Conservation (phyloP, 2,329 filamentous ascomycete genomes). For the Fusarium lyarnte region DNA sequence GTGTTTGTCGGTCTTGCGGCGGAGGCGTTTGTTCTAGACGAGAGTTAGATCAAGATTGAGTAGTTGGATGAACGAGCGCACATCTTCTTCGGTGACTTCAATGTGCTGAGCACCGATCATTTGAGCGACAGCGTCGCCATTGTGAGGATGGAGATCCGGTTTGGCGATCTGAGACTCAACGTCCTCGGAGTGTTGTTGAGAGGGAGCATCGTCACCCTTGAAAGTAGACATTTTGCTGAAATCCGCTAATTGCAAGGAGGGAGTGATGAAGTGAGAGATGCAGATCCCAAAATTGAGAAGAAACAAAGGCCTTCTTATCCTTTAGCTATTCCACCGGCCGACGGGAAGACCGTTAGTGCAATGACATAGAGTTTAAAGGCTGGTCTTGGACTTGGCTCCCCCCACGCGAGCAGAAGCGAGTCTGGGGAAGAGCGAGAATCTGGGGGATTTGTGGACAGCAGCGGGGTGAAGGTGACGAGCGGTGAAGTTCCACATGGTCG, state of each 20-base stretch:
- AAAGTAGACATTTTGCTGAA: neutral
- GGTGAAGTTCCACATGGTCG: neutral
- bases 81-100: constrained; percentile 32
- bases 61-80: neutral
- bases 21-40: constrained; percentile 55
- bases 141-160: neutral
- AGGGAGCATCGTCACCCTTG: constrained; percentile 6
- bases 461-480: neutral
- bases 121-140: constrained; percentile 19
- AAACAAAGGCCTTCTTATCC: neutral
- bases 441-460: neutral
- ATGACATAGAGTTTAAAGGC: neutral
- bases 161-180: constrained; percentile 12
- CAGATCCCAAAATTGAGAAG: neutral
- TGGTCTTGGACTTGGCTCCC: neutral
- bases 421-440: constrained; percentile 10
- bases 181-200: constrained; percentile 14
- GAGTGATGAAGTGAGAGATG: neutral
- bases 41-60: no score
- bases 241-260: neutral
- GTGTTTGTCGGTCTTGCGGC: constrained; percentile 67
- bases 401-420: neutral
- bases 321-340: neutral
- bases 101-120: constrained; percentile 29
- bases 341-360: neutral